Evolutionary conservation across 2,329 filamentous ascomycete genomes (phyloP).

Genomic region (Penicillium concentricum): DNA sequence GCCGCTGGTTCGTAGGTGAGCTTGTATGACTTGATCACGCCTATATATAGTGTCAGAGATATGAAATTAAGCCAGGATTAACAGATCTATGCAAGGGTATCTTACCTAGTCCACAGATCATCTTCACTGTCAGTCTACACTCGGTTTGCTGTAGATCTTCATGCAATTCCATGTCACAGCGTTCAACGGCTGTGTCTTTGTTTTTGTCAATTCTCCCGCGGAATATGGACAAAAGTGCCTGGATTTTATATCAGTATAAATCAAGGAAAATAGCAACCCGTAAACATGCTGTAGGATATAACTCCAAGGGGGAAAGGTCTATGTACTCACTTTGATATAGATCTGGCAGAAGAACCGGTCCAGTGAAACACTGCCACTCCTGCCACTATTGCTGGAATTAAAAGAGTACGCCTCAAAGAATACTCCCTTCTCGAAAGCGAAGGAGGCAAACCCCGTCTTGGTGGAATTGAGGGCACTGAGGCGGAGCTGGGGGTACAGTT

Average conservation of each 20-base stretch:
- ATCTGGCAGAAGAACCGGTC: conserved; percentile 60
- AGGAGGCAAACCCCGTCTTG: conserved; percentile 63
- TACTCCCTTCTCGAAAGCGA: conserved; percentile 52
- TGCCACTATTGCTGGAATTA: conserved; percentile 26
- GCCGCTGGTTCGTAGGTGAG: conserved; percentile 63
- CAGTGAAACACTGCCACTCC: conserved; percentile 32
- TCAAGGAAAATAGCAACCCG: not conserved
- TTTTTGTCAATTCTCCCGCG: conserved; percentile 59
- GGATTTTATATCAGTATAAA: conserved; percentile 6
- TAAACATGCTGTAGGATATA: not conserved
- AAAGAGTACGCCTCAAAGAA: conserved; percentile 64
- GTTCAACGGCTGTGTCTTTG: conserved; percentile 60
- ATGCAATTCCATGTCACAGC: conserved; percentile 61
- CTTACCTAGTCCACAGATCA: conserved; percentile 61
- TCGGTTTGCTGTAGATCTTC: conserved; percentile 56
- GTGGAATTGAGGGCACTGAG: conserved; percentile 62
- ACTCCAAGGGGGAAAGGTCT: conserved; percentile 10
- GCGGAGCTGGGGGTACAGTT: conserved; percentile 48
- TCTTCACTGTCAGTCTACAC: conserved; percentile 61
- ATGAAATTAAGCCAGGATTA: not conserved
- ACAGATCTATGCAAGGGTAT: not conserved
- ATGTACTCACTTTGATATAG: conserved; percentile 52
- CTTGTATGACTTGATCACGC: conserved; percentile 64
- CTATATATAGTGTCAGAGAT: conserved; percentile 31
- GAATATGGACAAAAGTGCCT: conserved; percentile 62